These are phyloP conservation scores for Wickerhamiella domercqiae DNA, from an alignment of 805 yeast species.

Conservation along the genomic window DNA sequence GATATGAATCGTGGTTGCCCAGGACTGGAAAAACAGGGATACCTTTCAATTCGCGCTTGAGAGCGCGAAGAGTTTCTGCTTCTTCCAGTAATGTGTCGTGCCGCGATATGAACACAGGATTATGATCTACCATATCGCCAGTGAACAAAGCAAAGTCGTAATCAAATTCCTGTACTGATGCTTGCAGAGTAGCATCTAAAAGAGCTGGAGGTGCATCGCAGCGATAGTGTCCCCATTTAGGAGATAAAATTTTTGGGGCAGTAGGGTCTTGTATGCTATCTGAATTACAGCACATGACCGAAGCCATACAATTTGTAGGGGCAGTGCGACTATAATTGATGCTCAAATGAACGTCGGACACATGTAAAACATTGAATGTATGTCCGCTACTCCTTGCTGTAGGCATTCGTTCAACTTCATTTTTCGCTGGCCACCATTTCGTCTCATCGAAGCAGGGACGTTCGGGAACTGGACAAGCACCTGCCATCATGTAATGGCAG, in stretches of 20 bases:
- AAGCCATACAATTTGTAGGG: slow-evolving; percentile 25
- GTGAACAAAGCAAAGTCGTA: slow-evolving; percentile 53
- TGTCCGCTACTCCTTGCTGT: slow-evolving; percentile 7
- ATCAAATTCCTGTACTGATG: slow-evolving; percentile 12
- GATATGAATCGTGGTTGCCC: slow-evolving; percentile 59
- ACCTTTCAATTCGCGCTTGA: slow-evolving; percentile 34
- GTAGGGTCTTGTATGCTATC: slow-evolving; percentile 27
- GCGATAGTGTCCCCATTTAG: slow-evolving; percentile 42
- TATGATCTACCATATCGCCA: slow-evolving; percentile 58
- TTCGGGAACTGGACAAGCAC: slow-evolving; percentile 38
- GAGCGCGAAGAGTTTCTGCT: slow-evolving; percentile 32
- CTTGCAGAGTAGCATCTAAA: slow-evolving; percentile 25
- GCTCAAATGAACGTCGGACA: slow-evolving; percentile 53
- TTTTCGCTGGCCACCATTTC: slow-evolving; percentile 31
- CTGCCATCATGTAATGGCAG: slow-evolving; percentile 37
- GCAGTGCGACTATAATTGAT: slow-evolving; percentile 33
- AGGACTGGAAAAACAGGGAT: slow-evolving; percentile 43
- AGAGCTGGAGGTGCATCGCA: slow-evolving; percentile 56
- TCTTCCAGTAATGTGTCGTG: slow-evolving; percentile 39
- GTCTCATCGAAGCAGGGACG: slow-evolving; percentile 35
- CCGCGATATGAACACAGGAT: slow-evolving; percentile 30
- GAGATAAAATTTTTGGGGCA: slow-evolving; percentile 32
- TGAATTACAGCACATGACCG: slow-evolving; percentile 49
- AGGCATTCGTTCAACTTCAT: neutral
- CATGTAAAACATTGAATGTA: slow-evolving; percentile 45